Evolutionary conservation across 2,329 filamentous ascomycete species (phyloP).

Genomic region (Cladosporium sphaerospermum): DNA sequence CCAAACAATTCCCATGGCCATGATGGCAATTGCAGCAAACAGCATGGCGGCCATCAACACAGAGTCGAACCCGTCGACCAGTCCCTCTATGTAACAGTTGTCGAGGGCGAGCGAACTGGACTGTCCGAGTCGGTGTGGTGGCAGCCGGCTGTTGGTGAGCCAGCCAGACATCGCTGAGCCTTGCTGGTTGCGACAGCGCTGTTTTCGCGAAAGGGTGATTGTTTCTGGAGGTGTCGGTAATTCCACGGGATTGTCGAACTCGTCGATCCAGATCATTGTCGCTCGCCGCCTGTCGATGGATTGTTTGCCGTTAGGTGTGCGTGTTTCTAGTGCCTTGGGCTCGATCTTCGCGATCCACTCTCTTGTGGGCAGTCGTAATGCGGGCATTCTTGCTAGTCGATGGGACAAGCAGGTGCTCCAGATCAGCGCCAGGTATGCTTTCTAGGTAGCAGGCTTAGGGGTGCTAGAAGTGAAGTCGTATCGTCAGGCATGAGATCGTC

Average conservation of each 20-base stretch:
- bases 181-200: neutral
- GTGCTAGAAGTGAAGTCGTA: too few species aligned
- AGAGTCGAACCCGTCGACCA: neutral
- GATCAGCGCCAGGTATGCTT: too few species aligned
- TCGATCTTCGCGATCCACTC: constrained; percentile 6
- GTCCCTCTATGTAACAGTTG: neutral
- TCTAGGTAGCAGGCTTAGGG: too few species aligned
- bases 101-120: neutral
- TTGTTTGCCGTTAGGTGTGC: neutral
- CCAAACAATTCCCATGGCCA: neutral
- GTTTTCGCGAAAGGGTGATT: neutral
- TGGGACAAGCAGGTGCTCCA: neutral
- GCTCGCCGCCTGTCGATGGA: neutral
- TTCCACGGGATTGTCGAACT: constrained; percentile 7
- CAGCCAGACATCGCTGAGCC: too few species aligned
- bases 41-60: neutral
- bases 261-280: constrained; percentile 3
- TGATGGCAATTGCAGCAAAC: neutral
- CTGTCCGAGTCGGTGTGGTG: neutral
- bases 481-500: too few species aligned
- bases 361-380: neutral
- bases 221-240: neutral
- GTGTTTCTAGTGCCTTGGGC: neutral
- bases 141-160: too few species aligned
- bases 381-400: neutral